Evolutionary conservation across 208 protist genomes (phyloP).

Genomic region (Endotrypanum monterogeii): DNA sequence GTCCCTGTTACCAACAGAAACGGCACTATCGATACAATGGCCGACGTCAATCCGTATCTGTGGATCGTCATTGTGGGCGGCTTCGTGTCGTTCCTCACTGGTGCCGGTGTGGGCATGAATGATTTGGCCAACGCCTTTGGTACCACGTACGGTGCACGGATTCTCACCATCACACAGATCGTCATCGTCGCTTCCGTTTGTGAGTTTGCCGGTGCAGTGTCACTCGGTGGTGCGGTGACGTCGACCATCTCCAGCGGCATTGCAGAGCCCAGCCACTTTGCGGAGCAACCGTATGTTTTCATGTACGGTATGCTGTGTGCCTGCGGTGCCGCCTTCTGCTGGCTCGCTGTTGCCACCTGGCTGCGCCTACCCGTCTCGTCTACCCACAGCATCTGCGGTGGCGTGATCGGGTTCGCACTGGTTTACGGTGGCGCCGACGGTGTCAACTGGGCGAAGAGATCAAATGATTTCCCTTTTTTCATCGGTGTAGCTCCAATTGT

Average conservation of each 20-base stretch:
- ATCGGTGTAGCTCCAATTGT: conserved; percentile 57
- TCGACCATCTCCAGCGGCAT: conserved; percentile 62
- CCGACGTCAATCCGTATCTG: neutral
- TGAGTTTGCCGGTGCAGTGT: conserved; percentile 71
- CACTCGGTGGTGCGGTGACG: conserved; percentile 56
- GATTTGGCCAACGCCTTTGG: conserved; percentile 90
- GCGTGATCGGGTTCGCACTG: conserved; percentile 65
- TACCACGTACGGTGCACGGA: conserved; percentile 66
- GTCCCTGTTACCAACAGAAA: neutral
- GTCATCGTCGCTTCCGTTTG: conserved; percentile 69
- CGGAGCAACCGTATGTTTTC: conserved; percentile 54
- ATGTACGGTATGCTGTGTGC: conserved; percentile 79
- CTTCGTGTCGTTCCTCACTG: conserved; percentile 46
- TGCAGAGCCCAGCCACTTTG: conserved; percentile 42
- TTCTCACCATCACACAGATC: conserved; percentile 78
- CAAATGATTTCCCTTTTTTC: conserved; percentile 55
- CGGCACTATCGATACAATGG: neutral
- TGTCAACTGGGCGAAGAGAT: conserved; percentile 48
- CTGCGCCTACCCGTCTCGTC: conserved; percentile 58
- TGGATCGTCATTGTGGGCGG: neutral
- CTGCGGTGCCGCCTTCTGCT: conserved; percentile 41
- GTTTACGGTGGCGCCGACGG: conserved; percentile 51
- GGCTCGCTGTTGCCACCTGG: conserved; percentile 53
- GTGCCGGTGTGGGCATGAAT: conserved; percentile 76
- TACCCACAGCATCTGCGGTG: conserved; percentile 59